Percentiles rank a stretch among this genome's conserved stretches.
phyloP scores from a whole-genome alignment of 768 basidiomycete genomes.

The Serendipita sp. region DNA sequence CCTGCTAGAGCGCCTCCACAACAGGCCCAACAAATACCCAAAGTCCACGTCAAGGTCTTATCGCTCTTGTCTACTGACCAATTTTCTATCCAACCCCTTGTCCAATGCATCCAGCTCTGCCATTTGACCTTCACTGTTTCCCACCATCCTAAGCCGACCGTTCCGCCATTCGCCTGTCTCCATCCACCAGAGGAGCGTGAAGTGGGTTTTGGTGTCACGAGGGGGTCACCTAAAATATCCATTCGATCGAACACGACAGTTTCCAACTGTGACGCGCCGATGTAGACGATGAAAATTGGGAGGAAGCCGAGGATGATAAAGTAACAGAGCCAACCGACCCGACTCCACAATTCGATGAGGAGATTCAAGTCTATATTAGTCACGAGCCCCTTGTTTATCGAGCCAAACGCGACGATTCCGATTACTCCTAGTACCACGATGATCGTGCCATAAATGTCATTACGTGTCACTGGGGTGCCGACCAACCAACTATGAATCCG shows the following conservation, averaged over 20 bases:
- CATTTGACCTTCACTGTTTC: slow-evolving; percentile 27
- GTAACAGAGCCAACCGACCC: slow-evolving; percentile 79
- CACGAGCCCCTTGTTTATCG: slow-evolving; percentile 65
- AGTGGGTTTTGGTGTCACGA: slow-evolving; percentile 12
- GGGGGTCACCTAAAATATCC: slow-evolving; percentile 50
- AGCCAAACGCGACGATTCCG: slow-evolving; percentile 77
- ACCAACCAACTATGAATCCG: slow-evolving; percentile 42
- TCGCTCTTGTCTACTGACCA: slow-evolving; percentile 75
- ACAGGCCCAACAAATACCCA: slow-evolving; percentile 90
- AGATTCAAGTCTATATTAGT: slow-evolving; percentile 57
- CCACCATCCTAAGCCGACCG: slow-evolving; percentile 17
- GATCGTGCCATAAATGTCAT: slow-evolving; percentile 74
- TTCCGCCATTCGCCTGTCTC: not conserved
- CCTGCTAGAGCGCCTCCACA: slow-evolving; percentile 85
- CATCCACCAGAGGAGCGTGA: not conserved
- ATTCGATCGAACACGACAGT: slow-evolving; percentile 52
- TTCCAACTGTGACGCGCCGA: slow-evolving; percentile 59
- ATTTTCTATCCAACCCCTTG: slow-evolving; percentile 47
- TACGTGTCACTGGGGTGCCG: slow-evolving; percentile 68
- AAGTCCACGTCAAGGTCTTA: slow-evolving; percentile 71
- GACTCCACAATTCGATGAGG: slow-evolving; percentile 71
- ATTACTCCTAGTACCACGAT: slow-evolving; percentile 72
- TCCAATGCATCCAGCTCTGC: slow-evolving; percentile 32
- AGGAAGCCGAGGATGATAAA: slow-evolving; percentile 60
- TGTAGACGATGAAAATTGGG: slow-evolving; percentile 46